These are phyloP conservation scores for Diutina rugosa DNA, from an alignment of 1,139 yeast genomes.

Conservation along the genomic window DNA sequence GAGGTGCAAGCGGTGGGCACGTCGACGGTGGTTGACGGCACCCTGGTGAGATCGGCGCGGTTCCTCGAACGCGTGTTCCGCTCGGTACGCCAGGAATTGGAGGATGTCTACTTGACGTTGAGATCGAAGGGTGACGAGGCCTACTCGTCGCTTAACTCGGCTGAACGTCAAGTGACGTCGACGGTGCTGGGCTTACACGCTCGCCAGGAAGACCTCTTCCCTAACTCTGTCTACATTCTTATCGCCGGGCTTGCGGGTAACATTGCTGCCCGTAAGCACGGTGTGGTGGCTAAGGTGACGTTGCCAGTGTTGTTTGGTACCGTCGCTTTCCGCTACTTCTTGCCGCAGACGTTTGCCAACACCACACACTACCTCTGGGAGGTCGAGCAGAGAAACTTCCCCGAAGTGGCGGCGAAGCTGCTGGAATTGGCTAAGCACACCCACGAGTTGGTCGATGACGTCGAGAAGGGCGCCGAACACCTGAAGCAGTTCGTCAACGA, in stretches of 20 bases:
- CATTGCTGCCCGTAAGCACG: constrained; percentile 64
- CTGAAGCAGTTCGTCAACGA: constrained; percentile 26
- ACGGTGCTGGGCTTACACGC: constrained; percentile 62
- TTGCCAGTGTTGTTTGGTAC: constrained; percentile 60
- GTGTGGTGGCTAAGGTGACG: constrained; percentile 40
- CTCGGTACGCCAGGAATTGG: constrained; percentile 25
- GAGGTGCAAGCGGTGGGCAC: constrained; percentile 31
- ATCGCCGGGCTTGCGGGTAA: constrained; percentile 77
- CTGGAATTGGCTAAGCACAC: constrained; percentile 30
- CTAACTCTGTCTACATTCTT: constrained; percentile 58
- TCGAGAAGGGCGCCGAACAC: constrained; percentile 23
- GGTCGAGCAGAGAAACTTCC: constrained; percentile 52
- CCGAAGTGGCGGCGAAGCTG: constrained; percentile 59
- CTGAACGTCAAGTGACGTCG: constrained; percentile 54
- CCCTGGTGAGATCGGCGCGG: constrained; percentile 41
- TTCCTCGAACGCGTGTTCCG: constrained; percentile 36
- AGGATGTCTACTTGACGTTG: constrained; percentile 8
- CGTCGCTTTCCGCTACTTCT: constrained; percentile 56
- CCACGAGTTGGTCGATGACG: constrained; percentile 29
- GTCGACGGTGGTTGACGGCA: constrained; percentile 40
- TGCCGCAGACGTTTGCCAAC: constrained; percentile 69
- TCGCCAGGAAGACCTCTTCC: constrained; percentile 61
- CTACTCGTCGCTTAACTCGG: constrained; percentile 39
- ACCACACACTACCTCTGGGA: constrained; percentile 50
- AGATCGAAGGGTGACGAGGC: constrained; percentile 17